Base-by-base conservation (phyloP, 2,329 filamentous ascomycete species). In the Venturia aucupariae region DNA sequence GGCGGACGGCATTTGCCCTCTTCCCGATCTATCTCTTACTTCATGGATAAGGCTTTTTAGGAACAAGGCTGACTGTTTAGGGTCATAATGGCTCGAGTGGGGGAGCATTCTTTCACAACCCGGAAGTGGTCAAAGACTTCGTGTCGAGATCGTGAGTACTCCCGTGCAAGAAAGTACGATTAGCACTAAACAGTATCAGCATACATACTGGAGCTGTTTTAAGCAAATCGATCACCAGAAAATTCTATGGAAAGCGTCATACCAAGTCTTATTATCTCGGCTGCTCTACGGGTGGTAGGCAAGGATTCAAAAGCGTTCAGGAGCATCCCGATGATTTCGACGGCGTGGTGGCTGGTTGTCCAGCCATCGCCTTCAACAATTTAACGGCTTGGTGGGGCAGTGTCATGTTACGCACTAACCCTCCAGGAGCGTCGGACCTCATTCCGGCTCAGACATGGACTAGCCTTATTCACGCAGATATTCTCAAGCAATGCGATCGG, bases 401-500 rank as follows among this genome's bases (percentile, higher is more conserved):
- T 79, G 80, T 68, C 76, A 76, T 63, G 67, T 74, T 11, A 71
- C 77, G n/a, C 59, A 78, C 76, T 5, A 77, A 77, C 19, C 61
- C 66, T n/a, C 59, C 59, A 5, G 73, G 67, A 41, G 76, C 68
- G 65, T 70, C 67, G 64, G 77, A 68, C 5, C 81, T 78, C 67
- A 71, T 81, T 32, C 73, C 75, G 0, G 22, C 66, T 41, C 66
- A 70, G 17, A 66, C 77, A 39, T 82, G 79, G 79, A 67, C 71
- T 15, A 69, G n/a, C 3, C 11, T 73, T 0, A 77, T 81, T 22
- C 75, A 80, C 64, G 66, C 72, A 19, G 76, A 78, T 60, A 72
- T 81, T 42, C 67, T 83, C 39, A 72, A 73, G 15, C 80, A 83
- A 68, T 84, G 81, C 68, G 81, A 83, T 67, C 68, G 68, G 3